A percentile compares a stretch with the other conserved stretches of the same genome.
Evolutionary conservation across 306 rosid species (phyloP).

Genomic region (Parietaria judaica): DNA sequence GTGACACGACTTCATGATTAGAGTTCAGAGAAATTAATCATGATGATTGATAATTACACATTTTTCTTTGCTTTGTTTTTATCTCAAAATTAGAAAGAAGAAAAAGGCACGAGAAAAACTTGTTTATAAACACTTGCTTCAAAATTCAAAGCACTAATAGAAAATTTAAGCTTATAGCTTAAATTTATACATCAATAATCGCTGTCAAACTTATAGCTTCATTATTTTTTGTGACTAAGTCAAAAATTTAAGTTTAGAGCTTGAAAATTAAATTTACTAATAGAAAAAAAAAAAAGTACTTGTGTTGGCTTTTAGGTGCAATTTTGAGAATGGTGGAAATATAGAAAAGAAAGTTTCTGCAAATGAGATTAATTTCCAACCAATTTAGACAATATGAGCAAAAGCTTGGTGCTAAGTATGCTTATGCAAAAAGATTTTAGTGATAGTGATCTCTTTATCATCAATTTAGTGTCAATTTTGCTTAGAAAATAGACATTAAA

Average conservation of each 20-base stretch:
- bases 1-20: neutral
- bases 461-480: neutral
- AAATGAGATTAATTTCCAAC: constrained; percentile 3
- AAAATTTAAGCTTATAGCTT: no score
- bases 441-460: no score
- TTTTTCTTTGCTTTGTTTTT: neutral
- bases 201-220: neutral
- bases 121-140: neutral
- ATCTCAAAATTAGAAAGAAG: neutral
- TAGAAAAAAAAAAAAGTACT: neutral
- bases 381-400: neutral
- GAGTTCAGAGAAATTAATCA: neutral
- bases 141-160: no score
- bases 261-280: neutral
- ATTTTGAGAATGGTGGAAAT: neutral
- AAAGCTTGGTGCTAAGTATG: neutral
- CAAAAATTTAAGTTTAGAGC: neutral
- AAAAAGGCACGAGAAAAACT: neutral
- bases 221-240: neutral
- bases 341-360: neutral
- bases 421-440: neutral
- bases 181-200: constrained; percentile 3
- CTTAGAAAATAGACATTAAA: neutral
- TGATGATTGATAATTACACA: neutral
- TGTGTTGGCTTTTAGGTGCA: neutral